Evolutionary conservation across 1,139 yeast genomes (phyloP), one percentile per base, ranked within the genome.

Genomic region (Taphrina flavorubra): DNA sequence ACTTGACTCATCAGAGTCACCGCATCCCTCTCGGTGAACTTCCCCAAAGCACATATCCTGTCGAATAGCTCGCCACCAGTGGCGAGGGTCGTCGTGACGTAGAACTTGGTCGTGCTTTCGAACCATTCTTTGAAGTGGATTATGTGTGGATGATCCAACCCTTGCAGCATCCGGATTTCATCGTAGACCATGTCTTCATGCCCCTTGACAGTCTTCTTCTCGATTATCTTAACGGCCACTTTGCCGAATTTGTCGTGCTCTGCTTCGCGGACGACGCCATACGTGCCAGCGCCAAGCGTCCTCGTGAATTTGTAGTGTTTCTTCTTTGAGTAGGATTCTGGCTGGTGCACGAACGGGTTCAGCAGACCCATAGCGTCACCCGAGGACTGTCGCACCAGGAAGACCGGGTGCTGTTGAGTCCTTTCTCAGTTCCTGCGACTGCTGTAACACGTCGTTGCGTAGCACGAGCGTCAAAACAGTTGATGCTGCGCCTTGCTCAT

Each of bases 21-120:
- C 1, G 97, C 97, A 77, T 92, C 97, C 72, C 82, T 84, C 77
- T 92, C 97, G 2, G 96, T 89, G 77, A 90, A 92, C 67, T 86
- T 83, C 1, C 96, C 97, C 74, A 85, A 81, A 66, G 85, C 82
- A 57, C 91, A 83, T 72, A 92, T 92, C 67, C 97, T 80, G 74
- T 91, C 97, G 77, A 92, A 92, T 72, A 92, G 80, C 77, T 92
- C 97, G 53, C 97, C 97, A 31, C 97, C 97, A 1, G 90, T 87
- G 39, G 97, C 74, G 36, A 73, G 68, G 70, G 83, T 85, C 0
- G 94, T 88, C 13, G 87, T 91, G 65, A 89, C 85, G 74, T 87
- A 89, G 75, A 87, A 88, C 75, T 87, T 87, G 72, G 87, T 96
- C 75, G 85, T 86, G 59, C 90, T 85, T 78, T 92, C 97, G 77